Conservation (phyloP, 805 yeast species). For the Metschnikowia koreensis region DNA sequence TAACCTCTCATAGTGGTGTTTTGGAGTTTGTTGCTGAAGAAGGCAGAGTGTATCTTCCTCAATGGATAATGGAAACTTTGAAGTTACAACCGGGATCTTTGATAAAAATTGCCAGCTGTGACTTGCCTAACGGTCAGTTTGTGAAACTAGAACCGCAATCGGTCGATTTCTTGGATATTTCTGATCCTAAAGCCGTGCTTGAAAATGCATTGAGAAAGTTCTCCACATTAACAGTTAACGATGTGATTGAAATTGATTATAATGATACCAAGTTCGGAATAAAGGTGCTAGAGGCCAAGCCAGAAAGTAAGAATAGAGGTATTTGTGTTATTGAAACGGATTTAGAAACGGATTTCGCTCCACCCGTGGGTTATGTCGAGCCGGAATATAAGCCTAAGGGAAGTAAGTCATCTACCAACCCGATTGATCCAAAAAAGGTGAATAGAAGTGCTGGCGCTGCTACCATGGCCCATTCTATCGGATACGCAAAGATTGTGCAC, state of each 20-base stretch:
- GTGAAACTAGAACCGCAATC: slow-evolving; percentile 96
- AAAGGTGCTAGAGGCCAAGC: slow-evolving; percentile 83
- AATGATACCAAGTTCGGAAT: slow-evolving; percentile 77
- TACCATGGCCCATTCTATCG: slow-evolving; percentile 73
- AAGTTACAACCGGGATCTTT: slow-evolving; percentile 76
- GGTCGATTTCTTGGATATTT: slow-evolving; percentile 85
- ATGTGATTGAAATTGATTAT: slow-evolving; percentile 79
- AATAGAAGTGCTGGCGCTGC: slow-evolving; percentile 50
- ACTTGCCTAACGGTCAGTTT: slow-evolving; percentile 80
- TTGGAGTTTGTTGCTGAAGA: slow-evolving; percentile 96
- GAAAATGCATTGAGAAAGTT: slow-evolving; percentile 90
- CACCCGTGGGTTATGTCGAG: slow-evolving; percentile 97
- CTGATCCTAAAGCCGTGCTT: slow-evolving; percentile 94
- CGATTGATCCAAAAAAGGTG: slow-evolving; percentile 35
- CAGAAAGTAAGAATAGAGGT: slow-evolving; percentile 61
- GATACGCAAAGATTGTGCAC: slow-evolving; percentile 59
- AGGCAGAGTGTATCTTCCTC: slow-evolving; percentile 91
- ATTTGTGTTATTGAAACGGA: slow-evolving; percentile 97
- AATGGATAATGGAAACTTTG: slow-evolving; percentile 91
- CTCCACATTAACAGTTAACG: slow-evolving; percentile 81
- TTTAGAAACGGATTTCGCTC: slow-evolving; percentile 95
- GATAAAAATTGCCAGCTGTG: slow-evolving; percentile 69
- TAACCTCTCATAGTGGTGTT: slow-evolving; percentile 86
- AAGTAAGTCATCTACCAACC: slow-evolving; percentile 31
- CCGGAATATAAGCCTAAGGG: slow-evolving; percentile 60